Evolutionary conservation across 108 stramenopile genomes (phyloP), one percentile per base, ranked within the genome.

Genomic region (Cyclotella choctawhatcheeana): DNA sequence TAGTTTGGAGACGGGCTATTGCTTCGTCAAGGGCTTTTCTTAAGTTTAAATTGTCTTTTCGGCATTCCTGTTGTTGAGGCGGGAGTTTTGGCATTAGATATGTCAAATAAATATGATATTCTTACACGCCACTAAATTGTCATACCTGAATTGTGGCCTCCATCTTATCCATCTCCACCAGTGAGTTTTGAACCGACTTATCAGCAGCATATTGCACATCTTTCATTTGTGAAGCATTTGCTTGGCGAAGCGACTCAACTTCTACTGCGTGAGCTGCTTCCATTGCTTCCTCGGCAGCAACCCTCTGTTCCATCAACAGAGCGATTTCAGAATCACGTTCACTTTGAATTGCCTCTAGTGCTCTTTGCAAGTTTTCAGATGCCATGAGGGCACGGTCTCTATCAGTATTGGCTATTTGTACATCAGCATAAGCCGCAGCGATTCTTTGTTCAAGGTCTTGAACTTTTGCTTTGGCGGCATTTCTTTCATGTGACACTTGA

Each of bases 1-100:
- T 92, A 12, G 82, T 82, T 72, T 92, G 90, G n/a, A 96, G 70
- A 24, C 92, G 82, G 32, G 85, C 69, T 35, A 96, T 96, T 40
- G 94, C 94, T 71, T 96, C 92, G 54, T 96, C 92, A 5, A 96
- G 85, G 21, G 91, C 89, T 62, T 85, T 77, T 32, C 94, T 64
- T 32, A 90, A 78, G 55, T 91, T 89, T 32, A 82, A 45, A 67
- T 93, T 93, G 43, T 96, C 94, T 52, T 76, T 74, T 67, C 83
- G 82, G 17, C 80, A 74, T 74, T 81, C 73, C 64, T 76, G 34
- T 45, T n/a, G n/a, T n/a, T n/a, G n/a, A n/a, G n/a, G n/a, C n/a
- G n/a, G n/a, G n/a, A n/a, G n/a, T n/a, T n/a, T n/a, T n/a, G n/a
- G n/a, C n/a, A n/a, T n/a, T n/a, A n/a, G n/a, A n/a, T n/a, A n/a